Evolutionary conservation across 768 basidiomycete genomes (phyloP).

Genomic region (Panaeolus cyanescens): DNA sequence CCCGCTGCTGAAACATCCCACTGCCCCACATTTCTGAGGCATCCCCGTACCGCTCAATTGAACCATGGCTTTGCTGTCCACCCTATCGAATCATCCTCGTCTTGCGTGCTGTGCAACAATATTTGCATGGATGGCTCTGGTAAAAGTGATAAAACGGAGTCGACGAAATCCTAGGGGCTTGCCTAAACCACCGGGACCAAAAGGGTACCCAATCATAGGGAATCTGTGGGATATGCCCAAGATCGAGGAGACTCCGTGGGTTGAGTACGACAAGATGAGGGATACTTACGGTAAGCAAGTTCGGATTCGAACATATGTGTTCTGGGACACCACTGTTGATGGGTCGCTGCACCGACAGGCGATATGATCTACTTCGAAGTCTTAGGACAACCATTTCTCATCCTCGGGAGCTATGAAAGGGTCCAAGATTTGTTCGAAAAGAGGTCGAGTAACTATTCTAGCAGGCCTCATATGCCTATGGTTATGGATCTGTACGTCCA

Average conservation of each 20-base stretch:
- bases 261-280: neutral
- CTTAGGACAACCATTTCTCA: conserved; percentile 26
- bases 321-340: neutral
- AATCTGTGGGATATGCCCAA: conserved; percentile 10
- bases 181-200: neutral
- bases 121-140: neutral
- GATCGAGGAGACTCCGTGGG: neutral
- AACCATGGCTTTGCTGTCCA: neutral
- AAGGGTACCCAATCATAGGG: neutral
- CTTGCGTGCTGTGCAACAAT: neutral
- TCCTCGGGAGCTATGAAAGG: conserved; percentile 26
- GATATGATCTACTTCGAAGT: conserved; percentile 46
- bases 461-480: conserved; percentile 48
- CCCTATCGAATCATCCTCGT: neutral
- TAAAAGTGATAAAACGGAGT: neutral
- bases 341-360: conserved; percentile 35
- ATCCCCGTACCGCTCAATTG: neutral
- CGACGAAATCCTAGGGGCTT: neutral
- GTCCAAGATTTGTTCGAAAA: conserved; percentile 45
- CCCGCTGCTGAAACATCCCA: too few relatives aligned
- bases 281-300: neutral
- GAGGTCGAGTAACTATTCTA: conserved; percentile 45
- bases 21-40: too few relatives aligned
- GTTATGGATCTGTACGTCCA: conserved; percentile 41
- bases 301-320: too few relatives aligned